Conservation (phyloP, 352 stramenopile genomes). For the Pythium sukuiense region DNA sequence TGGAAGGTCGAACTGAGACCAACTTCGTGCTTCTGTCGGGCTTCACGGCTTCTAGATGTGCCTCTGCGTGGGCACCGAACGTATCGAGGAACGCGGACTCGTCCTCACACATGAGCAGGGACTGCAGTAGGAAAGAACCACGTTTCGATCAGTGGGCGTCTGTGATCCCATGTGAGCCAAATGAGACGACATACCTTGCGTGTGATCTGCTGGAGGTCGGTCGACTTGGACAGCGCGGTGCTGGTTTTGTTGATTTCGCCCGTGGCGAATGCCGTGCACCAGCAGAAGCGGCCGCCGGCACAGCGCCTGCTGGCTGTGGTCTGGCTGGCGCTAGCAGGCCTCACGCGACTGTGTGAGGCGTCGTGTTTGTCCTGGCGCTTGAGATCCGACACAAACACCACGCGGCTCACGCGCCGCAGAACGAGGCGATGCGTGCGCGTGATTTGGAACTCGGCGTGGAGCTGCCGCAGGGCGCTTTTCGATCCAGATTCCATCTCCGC, state of each 20-base stretch:
- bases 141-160: not conserved
- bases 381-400: constrained; percentile 64
- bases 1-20: not conserved
- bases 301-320: constrained; percentile 31
- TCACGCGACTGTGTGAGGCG: not conserved
- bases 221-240: constrained; percentile 22
- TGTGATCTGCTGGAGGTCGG: constrained; percentile 55
- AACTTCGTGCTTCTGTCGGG: not conserved
- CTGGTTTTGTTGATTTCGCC: constrained; percentile 27
- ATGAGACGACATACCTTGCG: constrained; percentile 38
- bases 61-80: constrained; percentile 59
- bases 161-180: not conserved
- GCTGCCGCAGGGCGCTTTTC: constrained; percentile 40
- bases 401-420: constrained; percentile 48
- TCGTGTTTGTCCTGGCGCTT: constrained; percentile 3
- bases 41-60: constrained; percentile 11
- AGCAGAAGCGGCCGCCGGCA: constrained; percentile 45
- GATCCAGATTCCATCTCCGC: constrained; percentile 47
- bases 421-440: constrained; percentile 52
- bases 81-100: constrained; percentile 54
- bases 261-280: constrained; percentile 35
- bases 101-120: constrained; percentile 53
- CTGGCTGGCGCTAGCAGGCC: constrained; percentile 7
- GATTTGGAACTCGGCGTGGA: constrained; percentile 61
- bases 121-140: constrained; percentile 29